Base-by-base conservation (phyloP, 495 filamentous ascomycete species). In the Cryomyces antarcticus region DNA sequence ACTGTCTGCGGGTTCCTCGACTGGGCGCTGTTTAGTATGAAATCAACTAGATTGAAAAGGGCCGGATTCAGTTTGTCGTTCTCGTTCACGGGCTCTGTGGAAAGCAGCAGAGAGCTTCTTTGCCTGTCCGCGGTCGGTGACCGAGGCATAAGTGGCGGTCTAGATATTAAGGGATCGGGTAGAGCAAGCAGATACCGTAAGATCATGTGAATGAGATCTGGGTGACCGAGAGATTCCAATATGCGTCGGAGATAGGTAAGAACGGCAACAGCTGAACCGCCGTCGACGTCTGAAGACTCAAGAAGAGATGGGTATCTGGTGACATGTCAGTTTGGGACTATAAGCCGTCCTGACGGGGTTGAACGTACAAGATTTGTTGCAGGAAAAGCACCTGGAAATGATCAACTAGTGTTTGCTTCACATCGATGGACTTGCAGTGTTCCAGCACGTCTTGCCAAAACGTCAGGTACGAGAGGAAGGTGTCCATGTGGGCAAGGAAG, bases 391-490 rank as follows among this genome's bases (percentile, higher is more conserved):
- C 79, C 55, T 94, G 85, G 54, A 96, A 99, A 58, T 99, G 92
- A 57, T 96, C 92, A 35, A 99, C 64, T 24, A 99, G 63, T 0
- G 85, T 94, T 45, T 80, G 82, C 49, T 85, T 88, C 39, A 99
- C 81, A 54, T 96, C 92, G 2, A 72, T 66, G 1, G 88, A 95
- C 48, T 75, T 75, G 61, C 89, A 99, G 60, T 96, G 84, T 53
- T 95, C 85, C 39, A 99, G 69, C 11, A 93, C 83, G 58, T 99
- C 89, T 53, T 99, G 89, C 92, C 89, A 99, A 50, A 99, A 97
- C 11, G 86, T 62, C 10, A 99, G 66, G 53, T 95, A 88, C 10
- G 89, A 93, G 28, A 99, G 70, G 52, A 99, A 96, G 0, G 89
- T 92, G 39, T 85, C 78, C 60, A 97, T 72, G 49, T 93, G 78